Conservation (phyloP, 1,284 basidiomycete genomes). For the Exobasidium rhododendri region DNA sequence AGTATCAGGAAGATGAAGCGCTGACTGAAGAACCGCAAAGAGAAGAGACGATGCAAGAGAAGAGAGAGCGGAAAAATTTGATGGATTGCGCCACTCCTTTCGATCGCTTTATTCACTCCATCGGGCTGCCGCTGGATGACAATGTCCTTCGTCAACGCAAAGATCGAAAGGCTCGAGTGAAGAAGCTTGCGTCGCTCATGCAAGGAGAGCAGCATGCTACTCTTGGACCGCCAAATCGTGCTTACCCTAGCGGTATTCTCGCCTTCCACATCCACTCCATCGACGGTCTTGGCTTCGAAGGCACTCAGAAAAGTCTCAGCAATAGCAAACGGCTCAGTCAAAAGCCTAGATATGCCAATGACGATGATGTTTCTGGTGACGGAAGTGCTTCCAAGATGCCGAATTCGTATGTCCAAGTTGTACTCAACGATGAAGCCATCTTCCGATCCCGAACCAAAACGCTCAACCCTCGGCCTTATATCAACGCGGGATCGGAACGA, state of each 20-base stretch:
- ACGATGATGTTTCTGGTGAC: constrained; percentile 29
- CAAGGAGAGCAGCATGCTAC: constrained; percentile 36
- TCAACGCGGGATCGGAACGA: constrained; percentile 46
- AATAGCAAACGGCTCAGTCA: constrained; percentile 27
- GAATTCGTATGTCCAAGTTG: constrained; percentile 45
- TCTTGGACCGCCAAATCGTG: constrained; percentile 25
- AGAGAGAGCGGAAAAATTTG: not conserved
- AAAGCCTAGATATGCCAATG: constrained; percentile 24
- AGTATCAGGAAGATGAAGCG: not conserved
- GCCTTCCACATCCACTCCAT: constrained; percentile 48
- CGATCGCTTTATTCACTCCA: constrained; percentile 36
- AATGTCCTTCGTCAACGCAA: constrained; percentile 26
- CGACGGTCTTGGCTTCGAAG: constrained; percentile 33
- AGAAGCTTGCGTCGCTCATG: constrained; percentile 33
- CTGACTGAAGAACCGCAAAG: not conserved
- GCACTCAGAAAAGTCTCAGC: constrained; percentile 29
- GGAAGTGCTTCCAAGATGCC: constrained; percentile 27
- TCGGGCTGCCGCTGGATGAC: constrained; percentile 43
- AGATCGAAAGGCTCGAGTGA: constrained; percentile 35
- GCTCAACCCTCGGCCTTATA: constrained; percentile 43
- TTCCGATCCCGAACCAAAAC: constrained; percentile 45
- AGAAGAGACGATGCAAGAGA: not conserved
- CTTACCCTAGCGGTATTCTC: constrained; percentile 37
- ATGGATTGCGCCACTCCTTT: constrained; percentile 32
- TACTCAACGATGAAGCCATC: constrained; percentile 49